Evolutionary conservation across 345 rosid species (phyloP), one percentile per base, ranked within the genome.

Genomic region (Mallotus nudiflorus): DNA sequence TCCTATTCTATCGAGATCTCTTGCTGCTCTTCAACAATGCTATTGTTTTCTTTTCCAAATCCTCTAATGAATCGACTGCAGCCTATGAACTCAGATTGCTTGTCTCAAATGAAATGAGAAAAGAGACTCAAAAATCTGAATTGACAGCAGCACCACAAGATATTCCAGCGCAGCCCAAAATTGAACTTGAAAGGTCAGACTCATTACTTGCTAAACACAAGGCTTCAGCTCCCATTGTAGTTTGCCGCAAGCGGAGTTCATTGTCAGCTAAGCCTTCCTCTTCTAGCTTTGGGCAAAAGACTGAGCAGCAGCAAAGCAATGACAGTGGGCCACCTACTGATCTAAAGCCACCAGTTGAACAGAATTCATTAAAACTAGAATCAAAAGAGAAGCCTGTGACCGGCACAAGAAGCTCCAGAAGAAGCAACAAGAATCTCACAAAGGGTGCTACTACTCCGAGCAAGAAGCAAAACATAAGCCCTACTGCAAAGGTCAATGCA

Each of bases 11-110:
- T 75, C 84, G 90, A 49, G 96, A 91, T 71, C 73, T 91, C 9
- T 77, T 84, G 57, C 92, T 88, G 76, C 88, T 91, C 75, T 80
- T 88, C 80, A 82, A 80, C 72, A 91, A 91, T 71, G 86, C 82
- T 59, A 61, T 87, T 48, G 77, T 81, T 71, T 87, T 83, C 78
- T 91, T 84, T 68, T 81, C 92, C 54, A 78, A 72, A 33, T 65
- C 82, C 35, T 88, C 94, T 6, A 63, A 68, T 0, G 85, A 87
- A 65, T 87, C 82, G 9, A 56, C 25, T 65, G 70, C 91, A 3
- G 91, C 97, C 59, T 81, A 67, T 20, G 79, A 89, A 48, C 82
- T 91, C 35, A 80, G 85, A 71, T 57, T 65, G 18, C 77, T 86
- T 40, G 78, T 89, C 40, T 78, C 73, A 6, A 24, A 64, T 28